Evolutionary conservation across 2,329 filamentous ascomycete species (phyloP), one percentile per base, ranked within the genome.

Genomic region (Diaporthe batatas): DNA sequence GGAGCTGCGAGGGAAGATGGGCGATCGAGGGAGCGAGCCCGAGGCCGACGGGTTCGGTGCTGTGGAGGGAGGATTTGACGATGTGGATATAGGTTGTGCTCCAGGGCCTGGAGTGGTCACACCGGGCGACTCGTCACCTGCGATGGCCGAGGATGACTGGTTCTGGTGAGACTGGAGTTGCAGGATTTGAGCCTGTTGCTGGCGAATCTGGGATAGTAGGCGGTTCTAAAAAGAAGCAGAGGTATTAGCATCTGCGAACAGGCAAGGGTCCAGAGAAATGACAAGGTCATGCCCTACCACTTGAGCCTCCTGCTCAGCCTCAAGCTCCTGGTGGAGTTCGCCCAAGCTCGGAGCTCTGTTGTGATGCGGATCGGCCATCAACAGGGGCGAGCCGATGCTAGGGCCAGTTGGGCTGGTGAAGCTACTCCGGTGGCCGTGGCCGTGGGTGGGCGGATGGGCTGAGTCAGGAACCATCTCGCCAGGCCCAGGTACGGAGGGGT

Each of bases 221-320:
- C 93, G 91, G 79, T 95, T 95, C 91, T 92, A 76, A 10, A 34
- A 44, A 42, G 23, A 42, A 18, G 2, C 16, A 11, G 21, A 44
- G 34, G 11, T 0, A 62, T 72, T 11, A 70, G 62, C 70, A 29
- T 14, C 5, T 16, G 6, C 53, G 29, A 65, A 36, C 49, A 47
- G 1, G 10, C 18, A n/a, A 10, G 16, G 4, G 18, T 23, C 16
- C 10, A 4, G 23, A 14, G 5, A 14, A 2, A 18, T 2, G 21
- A 14, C 1, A 55, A 32, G 34, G 34, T 39, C 16, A n/a, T 29
- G 21, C 82, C 89, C 67, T 84, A 92, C 91, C 75, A 95, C 93
- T 82, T 94, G 92, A 32, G 90, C 91, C 79, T 95, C 93, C 80
- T 94, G 92, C 82, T 95, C 93, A 69, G 91, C 92, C 81, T 95